A percentile compares a stretch with the other conserved stretches of the same genome.
Evolutionary conservation across 495 filamentous ascomycete species (phyloP).

Genomic region (Penicillium paxilli): DNA sequence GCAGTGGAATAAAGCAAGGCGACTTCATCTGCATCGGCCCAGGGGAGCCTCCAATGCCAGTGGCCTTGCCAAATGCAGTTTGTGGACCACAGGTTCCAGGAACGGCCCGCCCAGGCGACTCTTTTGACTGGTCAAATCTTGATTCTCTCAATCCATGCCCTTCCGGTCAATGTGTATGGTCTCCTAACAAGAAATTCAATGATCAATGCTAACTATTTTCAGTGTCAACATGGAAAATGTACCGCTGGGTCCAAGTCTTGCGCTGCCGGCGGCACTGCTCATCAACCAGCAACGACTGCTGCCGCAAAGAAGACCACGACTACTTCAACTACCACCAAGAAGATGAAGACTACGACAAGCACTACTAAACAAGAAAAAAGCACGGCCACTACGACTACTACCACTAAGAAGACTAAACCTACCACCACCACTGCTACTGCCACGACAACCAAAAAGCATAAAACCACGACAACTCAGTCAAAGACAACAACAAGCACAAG

Average conservation of each 20-base stretch:
- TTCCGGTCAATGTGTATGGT: slow-evolving; percentile 15
- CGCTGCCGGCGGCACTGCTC: too few species aligned
- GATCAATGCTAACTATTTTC: not conserved
- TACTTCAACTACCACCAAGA: not conserved
- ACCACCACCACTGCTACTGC: too few species aligned
- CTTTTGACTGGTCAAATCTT: not conserved
- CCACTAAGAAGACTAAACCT: too few species aligned
- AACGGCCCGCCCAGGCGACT: slow-evolving; percentile 4
- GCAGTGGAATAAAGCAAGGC: slow-evolving; percentile 5
- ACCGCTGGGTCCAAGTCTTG: too few species aligned
- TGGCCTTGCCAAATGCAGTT: slow-evolving; percentile 7
- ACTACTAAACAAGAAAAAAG: not conserved
- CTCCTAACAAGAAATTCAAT: not conserved
- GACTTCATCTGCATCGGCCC: slow-evolving; percentile 11
- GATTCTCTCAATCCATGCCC: slow-evolving; percentile 17
- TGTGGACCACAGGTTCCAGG: slow-evolving; percentile 24
- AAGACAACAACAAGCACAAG: not conserved
- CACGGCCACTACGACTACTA: not conserved
- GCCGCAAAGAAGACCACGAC: not conserved
- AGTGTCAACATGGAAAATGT: not conserved
- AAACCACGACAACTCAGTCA: not conserved
- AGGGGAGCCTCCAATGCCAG: slow-evolving; percentile 17
- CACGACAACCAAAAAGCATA: not conserved
- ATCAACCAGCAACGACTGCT: not conserved
- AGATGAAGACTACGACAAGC: too few species aligned